phyloP scores from a whole-genome alignment of 73 alveolate species.

The Loxodes magnus region DNA sequence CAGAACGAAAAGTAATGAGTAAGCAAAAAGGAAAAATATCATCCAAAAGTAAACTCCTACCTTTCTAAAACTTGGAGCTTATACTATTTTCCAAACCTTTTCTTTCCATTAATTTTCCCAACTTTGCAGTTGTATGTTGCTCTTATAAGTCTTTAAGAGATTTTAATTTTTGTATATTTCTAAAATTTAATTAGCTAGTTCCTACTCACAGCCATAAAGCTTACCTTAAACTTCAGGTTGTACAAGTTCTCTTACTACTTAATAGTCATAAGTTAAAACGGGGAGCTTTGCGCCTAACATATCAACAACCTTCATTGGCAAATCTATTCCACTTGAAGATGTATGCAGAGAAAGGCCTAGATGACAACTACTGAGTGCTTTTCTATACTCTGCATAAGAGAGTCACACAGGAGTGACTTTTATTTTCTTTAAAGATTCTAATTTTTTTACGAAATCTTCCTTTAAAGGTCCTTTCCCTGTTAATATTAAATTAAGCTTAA shows the following conservation, averaged over 20 bases:
- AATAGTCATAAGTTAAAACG: slow-evolving; percentile 33
- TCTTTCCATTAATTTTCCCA: too few species aligned
- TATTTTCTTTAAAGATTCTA: slow-evolving; percentile 21
- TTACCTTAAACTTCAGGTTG: slow-evolving; percentile 6
- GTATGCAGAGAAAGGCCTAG: slow-evolving; percentile 51
- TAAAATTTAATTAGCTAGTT: slow-evolving; percentile 5
- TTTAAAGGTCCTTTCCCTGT: slow-evolving; percentile 91
- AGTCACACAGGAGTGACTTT: slow-evolving; percentile 34
- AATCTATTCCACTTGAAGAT: slow-evolving; percentile 53
- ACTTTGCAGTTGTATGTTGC: too few species aligned
- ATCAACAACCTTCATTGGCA: slow-evolving; percentile 98
- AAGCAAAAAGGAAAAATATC: too few species aligned
- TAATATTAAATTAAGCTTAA: slow-evolving; percentile 6
- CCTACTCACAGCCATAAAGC: not conserved
- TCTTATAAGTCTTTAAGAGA: too few species aligned
- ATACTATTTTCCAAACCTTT: too few species aligned
- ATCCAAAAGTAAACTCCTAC: too few species aligned
- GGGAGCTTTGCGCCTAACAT: slow-evolving; percentile 88
- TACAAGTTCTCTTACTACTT: slow-evolving; percentile 19
- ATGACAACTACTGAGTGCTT: slow-evolving; percentile 35
- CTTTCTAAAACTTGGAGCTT: too few species aligned
- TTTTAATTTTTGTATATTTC: slow-evolving; percentile 6
- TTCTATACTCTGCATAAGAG: slow-evolving; percentile 46
- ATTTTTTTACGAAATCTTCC: slow-evolving; percentile 25
- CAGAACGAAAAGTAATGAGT: too few species aligned